Evolutionary conservation across 768 basidiomycete species (phyloP).

Genomic region (Vishniacozyma victoriae): DNA sequence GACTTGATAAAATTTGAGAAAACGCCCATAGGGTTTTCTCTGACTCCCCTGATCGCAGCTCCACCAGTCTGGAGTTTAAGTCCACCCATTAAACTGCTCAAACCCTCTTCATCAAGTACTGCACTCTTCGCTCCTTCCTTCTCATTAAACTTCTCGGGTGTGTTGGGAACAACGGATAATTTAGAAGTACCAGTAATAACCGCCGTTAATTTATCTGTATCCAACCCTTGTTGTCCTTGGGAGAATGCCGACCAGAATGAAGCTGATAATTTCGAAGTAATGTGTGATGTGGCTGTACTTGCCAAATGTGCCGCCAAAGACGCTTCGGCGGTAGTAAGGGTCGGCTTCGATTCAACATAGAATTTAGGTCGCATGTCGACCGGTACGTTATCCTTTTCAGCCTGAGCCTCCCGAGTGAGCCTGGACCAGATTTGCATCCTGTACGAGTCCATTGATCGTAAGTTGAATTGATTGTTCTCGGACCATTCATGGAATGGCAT

Average conservation of each 20-base stretch:
- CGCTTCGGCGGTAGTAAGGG: constrained; percentile 3
- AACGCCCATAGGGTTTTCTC: constrained; percentile 31
- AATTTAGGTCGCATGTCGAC: constrained; percentile 43
- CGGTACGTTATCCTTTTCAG: constrained; percentile 33
- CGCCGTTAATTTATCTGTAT: constrained; percentile 39
- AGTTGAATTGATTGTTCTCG: constrained; percentile 74
- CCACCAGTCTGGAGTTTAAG: constrained; percentile 28
- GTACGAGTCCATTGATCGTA: constrained; percentile 78
- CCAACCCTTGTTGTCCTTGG: constrained; percentile 11
- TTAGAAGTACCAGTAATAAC: constrained; percentile 38
- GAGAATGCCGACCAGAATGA: constrained; percentile 43
- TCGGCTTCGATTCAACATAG: constrained; percentile 23
- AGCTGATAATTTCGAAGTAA: constrained; percentile 32
- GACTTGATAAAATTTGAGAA: constrained; percentile 14
- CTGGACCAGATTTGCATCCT: constrained; percentile 89
- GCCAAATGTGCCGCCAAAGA: constrained; percentile 5
- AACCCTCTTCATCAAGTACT: constrained; percentile 5
- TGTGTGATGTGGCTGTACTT: constrained; percentile 17
- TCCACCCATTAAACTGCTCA: constrained; percentile 16
- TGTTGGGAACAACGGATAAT: constrained; percentile 18
- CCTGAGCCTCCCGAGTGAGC: constrained; percentile 67
- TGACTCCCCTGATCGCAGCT: constrained; percentile 2
- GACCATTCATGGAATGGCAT: constrained; percentile 67
- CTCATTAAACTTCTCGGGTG: neutral
- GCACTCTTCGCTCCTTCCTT: neutral